phyloP scores from a whole-genome alignment of 2,329 filamentous ascomycete genomes.

The Akanthomyces dipterigenus region DNA sequence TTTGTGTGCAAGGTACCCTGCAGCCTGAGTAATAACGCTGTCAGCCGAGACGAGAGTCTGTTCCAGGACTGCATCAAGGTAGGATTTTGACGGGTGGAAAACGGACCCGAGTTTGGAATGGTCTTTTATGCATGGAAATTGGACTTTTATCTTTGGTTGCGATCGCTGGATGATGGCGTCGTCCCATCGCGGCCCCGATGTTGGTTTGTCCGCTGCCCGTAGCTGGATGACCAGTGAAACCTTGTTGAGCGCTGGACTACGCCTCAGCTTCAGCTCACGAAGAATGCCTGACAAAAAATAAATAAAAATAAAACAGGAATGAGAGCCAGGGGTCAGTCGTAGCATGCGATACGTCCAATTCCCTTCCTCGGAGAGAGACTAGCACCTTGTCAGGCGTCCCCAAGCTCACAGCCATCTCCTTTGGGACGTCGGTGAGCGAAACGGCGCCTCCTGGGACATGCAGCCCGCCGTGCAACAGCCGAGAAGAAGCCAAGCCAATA shows the following conservation, averaged over 20 bases:
- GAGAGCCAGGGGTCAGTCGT: neutral
- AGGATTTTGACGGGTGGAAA: neutral
- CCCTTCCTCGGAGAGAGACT: neutral
- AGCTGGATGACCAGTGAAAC: too few species aligned
- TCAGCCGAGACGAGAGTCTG: neutral
- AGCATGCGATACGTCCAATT: neutral
- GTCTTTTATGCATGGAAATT: neutral
- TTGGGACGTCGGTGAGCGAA: neutral
- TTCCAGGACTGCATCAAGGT: neutral
- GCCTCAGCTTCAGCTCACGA: neutral
- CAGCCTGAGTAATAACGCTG: slow-evolving; percentile 6
- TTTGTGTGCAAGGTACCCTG: neutral
- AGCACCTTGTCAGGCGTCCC: neutral
- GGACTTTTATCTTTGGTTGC: neutral
- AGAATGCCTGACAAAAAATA: too few species aligned
- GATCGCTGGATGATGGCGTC: neutral
- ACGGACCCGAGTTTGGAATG: neutral
- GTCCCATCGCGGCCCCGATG: too few species aligned
- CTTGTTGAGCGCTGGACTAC: neutral
- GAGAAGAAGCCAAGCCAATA: neutral
- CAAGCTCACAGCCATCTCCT: neutral
- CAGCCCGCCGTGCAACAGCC: neutral
- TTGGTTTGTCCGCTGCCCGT: too few species aligned
- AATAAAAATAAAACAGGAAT: too few species aligned
- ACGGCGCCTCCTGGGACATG: neutral